These are phyloP conservation scores for Cordyceps cicadae DNA, from an alignment of 2,329 filamentous ascomycete species.

Conservation along the genomic window DNA sequence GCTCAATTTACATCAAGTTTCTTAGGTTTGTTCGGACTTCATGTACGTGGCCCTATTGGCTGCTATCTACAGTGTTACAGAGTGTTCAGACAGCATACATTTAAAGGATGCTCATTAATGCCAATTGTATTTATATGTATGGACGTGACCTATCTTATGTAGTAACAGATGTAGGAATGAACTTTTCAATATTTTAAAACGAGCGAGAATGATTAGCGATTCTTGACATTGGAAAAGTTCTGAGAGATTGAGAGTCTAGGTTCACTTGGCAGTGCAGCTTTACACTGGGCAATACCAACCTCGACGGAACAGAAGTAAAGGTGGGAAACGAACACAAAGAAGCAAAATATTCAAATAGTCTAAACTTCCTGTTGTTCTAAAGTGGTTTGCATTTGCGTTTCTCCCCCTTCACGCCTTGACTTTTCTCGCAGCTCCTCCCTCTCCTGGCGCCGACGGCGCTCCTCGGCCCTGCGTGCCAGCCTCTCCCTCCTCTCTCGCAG, in stretches of 20 bases:
- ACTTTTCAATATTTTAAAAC: background rate
- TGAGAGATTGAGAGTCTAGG: background rate
- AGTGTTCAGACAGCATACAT: background rate
- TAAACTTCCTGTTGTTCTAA: background rate
- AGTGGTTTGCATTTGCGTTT: background rate
- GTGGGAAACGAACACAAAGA: background rate
- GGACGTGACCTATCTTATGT: background rate
- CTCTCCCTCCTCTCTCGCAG: slow-evolving; percentile 44
- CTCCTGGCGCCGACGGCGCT: slow-evolving; percentile 24
- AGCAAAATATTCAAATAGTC: too few species aligned
- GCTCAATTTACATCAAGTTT: background rate
- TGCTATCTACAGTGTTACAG: background rate
- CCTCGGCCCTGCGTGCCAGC: slow-evolving; percentile 32
- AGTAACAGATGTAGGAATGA: slow-evolving; percentile 3
- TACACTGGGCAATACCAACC: too few species aligned
- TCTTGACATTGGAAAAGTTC: background rate
- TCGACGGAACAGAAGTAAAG: background rate
- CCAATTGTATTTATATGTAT: background rate
- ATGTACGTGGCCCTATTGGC: background rate
- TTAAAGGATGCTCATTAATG: background rate
- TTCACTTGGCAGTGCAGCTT: background rate
- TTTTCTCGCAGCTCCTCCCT: slow-evolving; percentile 18
- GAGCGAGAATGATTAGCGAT: background rate
- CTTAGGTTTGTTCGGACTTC: background rate
- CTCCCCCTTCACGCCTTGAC: slow-evolving; percentile 5